Conservation (phyloP, 2,329 filamentous ascomycete genomes). For the Fusarium sp. region DNA sequence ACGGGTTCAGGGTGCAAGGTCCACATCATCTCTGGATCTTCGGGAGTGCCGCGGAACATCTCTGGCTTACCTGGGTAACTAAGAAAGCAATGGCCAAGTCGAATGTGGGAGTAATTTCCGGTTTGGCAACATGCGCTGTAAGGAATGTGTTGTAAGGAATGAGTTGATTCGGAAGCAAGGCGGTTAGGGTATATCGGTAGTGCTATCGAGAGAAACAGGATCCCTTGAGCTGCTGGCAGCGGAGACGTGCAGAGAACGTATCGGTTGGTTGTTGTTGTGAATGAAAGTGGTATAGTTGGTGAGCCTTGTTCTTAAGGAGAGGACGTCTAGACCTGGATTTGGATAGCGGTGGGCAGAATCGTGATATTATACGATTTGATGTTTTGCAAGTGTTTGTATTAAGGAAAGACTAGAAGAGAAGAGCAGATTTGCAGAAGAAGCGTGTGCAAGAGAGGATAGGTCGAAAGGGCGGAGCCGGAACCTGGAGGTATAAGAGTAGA, state of each 20-base stretch:
- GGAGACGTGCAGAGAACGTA: slow-evolving; percentile 30
- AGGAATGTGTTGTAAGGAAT: slow-evolving; percentile 42
- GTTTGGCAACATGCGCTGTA: slow-evolving; percentile 42
- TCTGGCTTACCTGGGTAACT: slow-evolving; percentile 46
- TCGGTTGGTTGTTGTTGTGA: slow-evolving; percentile 27
- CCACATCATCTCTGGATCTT: slow-evolving; percentile 48
- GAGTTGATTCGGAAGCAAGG: slow-evolving; percentile 33
- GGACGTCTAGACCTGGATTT: slow-evolving; percentile 26
- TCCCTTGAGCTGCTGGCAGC: slow-evolving; percentile 28
- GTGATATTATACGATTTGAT: slow-evolving; percentile 40
- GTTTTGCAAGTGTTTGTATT: slow-evolving; percentile 38
- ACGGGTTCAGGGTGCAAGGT: slow-evolving; percentile 42
- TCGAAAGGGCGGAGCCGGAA: slow-evolving; percentile 44
- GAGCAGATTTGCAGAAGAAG: slow-evolving; percentile 42
- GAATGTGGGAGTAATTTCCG: slow-evolving; percentile 48
- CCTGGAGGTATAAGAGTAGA: slow-evolving; percentile 49
- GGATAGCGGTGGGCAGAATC: slow-evolving; percentile 31
- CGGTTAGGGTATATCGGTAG: slow-evolving; percentile 38
- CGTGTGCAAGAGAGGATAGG: slow-evolving; percentile 33
- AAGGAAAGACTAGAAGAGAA: slow-evolving; percentile 46
- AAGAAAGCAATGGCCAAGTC: slow-evolving; percentile 47
- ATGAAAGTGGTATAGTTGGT: slow-evolving; percentile 45
- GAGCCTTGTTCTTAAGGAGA: slow-evolving; percentile 28
- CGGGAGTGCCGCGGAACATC: slow-evolving; percentile 47
- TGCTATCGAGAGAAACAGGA: slow-evolving; percentile 36